Conservation (phyloP, 148 eudicot genomes). For the Rhododendron simsii region DNA sequence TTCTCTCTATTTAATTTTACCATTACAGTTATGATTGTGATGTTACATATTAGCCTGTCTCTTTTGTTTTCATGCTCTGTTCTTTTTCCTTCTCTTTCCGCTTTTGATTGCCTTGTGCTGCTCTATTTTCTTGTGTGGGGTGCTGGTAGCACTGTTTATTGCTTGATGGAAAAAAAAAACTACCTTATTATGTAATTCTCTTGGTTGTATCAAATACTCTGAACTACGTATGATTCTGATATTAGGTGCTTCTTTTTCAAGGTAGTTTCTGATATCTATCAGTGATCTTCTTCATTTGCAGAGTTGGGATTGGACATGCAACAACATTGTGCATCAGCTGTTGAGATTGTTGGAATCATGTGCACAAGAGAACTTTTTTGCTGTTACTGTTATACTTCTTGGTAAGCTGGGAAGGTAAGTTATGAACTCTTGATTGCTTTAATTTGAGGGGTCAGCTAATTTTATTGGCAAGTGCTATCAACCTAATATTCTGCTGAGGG, state of each 20-base stretch:
- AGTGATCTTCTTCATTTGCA: slow-evolving; percentile 25
- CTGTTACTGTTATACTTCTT: slow-evolving; percentile 44
- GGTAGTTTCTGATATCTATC: background rate
- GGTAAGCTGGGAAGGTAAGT: slow-evolving; percentile 72
- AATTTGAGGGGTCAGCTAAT: background rate
- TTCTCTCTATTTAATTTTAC: background rate
- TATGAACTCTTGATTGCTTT: background rate
- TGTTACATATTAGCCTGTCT: background rate
- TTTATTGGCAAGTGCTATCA: background rate
- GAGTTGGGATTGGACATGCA: slow-evolving; percentile 66
- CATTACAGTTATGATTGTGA: background rate
- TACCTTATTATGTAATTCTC: background rate
- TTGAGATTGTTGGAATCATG: slow-evolving; percentile 40
- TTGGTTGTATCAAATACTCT: background rate
- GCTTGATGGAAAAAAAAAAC: background rate
- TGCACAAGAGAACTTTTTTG: slow-evolving; percentile 20
- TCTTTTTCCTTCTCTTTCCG: background rate
- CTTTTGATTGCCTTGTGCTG: background rate
- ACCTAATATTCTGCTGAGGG: background rate
- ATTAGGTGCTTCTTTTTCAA: background rate
- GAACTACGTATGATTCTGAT: background rate
- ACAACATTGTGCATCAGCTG: slow-evolving; percentile 37
- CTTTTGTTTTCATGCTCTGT: background rate
- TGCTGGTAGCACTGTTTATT: background rate
- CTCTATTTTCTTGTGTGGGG: background rate